These are phyloP conservation scores for Bromus sterilis DNA, from an alignment of 176 grass and related monocot species.

Conservation along the genomic window DNA sequence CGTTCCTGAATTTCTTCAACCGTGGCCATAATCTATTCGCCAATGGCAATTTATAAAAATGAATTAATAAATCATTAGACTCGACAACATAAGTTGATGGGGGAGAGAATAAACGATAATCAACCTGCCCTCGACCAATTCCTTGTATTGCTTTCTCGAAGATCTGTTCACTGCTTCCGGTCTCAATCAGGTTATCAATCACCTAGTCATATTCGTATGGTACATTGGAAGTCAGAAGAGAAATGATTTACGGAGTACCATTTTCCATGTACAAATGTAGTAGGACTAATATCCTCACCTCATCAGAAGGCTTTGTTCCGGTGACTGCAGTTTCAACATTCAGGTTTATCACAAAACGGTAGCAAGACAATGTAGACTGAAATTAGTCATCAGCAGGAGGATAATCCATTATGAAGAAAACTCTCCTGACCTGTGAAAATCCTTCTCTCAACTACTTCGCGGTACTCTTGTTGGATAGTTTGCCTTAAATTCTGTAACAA, in stretches of 20 bases:
- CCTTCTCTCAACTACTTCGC: conserved; percentile 62
- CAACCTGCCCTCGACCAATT: conserved; percentile 74
- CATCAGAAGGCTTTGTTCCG: conserved; percentile 53
- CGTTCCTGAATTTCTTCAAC: conserved; percentile 92
- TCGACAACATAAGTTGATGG: background rate
- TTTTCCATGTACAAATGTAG: background rate
- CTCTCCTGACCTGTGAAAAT: conserved; percentile 43
- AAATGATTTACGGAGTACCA: background rate
- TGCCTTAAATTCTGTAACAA: conserved; percentile 45
- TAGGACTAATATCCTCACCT: conserved; percentile 32
- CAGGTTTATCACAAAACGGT: background rate
- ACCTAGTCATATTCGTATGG: conserved; percentile 30
- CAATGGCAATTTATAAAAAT: conserved; percentile 1
- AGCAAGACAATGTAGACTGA: background rate
- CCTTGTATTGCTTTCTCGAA: conserved; percentile 85
- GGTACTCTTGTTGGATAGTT: conserved; percentile 67
- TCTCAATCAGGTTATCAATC: conserved; percentile 74
- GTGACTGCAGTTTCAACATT: conserved; percentile 47
- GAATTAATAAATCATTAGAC: background rate
- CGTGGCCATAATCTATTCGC: conserved; percentile 43
- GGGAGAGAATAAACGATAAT: background rate
- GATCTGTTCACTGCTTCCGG: conserved; percentile 85
- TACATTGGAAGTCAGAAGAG: background rate
- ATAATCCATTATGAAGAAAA: background rate
- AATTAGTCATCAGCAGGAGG: background rate